Conservation (phyloP, 1,284 basidiomycete species). For the Trichosporon sp. region DNA sequence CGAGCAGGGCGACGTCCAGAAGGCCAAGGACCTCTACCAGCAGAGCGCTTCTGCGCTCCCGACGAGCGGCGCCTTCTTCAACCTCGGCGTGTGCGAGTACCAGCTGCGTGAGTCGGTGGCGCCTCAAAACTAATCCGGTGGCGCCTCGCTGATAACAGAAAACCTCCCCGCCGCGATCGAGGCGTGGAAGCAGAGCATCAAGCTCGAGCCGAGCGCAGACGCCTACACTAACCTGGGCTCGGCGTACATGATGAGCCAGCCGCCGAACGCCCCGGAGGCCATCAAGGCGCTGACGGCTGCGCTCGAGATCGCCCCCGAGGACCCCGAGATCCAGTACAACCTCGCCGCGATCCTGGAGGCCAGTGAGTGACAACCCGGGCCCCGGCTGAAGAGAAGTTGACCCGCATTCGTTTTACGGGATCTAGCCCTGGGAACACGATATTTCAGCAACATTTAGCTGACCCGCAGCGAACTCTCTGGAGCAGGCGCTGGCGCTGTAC, state of each 20-base stretch:
- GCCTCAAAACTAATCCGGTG: neutral
- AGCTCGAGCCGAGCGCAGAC: constrained; percentile 82
- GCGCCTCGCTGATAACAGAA: constrained; percentile 60
- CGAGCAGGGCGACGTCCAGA: constrained; percentile 84
- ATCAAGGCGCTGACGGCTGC: constrained; percentile 87
- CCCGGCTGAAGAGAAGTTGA: constrained; percentile 23
- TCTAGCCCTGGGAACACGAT: constrained; percentile 16
- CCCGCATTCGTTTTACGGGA: neutral
- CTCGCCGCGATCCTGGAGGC: constrained; percentile 64
- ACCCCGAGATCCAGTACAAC: constrained; percentile 93
- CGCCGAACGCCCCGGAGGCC: constrained; percentile 84
- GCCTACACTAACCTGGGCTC: constrained; percentile 93
- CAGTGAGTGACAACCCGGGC: constrained; percentile 38
- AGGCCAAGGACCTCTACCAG: constrained; percentile 75
- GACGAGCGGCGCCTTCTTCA: constrained; percentile 62
- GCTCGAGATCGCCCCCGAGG: constrained; percentile 80
- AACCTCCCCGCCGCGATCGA: constrained; percentile 81
- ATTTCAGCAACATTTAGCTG: constrained; percentile 19
- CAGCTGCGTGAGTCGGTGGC: constrained; percentile 43
- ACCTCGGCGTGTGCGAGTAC: constrained; percentile 56
- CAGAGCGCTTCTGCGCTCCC: constrained; percentile 79
- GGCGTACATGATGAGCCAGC: constrained; percentile 86
- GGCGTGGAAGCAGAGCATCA: constrained; percentile 83
- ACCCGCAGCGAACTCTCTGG: constrained; percentile 50
- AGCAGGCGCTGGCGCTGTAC: constrained; percentile 53